Base-by-base conservation (phyloP, 768 basidiomycete species). In the Phylloporus rhodoxanthus region DNA sequence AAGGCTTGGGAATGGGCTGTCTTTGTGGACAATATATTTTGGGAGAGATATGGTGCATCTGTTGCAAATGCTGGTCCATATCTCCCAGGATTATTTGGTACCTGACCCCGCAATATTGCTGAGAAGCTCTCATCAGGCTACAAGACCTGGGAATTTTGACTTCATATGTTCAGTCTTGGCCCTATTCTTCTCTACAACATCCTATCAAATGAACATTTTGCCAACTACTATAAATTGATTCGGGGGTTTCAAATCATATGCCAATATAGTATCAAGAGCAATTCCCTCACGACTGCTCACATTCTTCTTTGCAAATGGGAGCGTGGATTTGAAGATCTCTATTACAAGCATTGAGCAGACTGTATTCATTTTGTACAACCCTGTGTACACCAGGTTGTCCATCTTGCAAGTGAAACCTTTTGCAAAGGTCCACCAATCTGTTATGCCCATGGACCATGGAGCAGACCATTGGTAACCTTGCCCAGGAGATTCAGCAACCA, bases 1-100 rank as follows among this genome's bases (percentile, higher is more conserved):
- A 1, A 5, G 0, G 45, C 47, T 0, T 74, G 72, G 71, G 56
- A 59, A 2, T 74, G 66, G 65, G 67, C 52, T 2, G 52, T 62
- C 0, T 52, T 76, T 0, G 50, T 5, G 2, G 28, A 44, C 8
- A 60, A 55, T 0, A 23, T 54, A 0, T 0, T 61, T 64, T 43
- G 60, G 67, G 0, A 2, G 46, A 14, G 29, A 20, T 23, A 23
- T 23, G 23, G 23, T 23, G 23, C 23, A 23, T 23, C 23, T 3
- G 52, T 63, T 2, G 57, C 43, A 0, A 15, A 1, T 1, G 53
- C 59, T 0, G 46, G 53, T 0, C 33, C 10, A 0, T 57, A 40
- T 42, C 49, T 65, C 1, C 59, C 56, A 23, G 23, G 23, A 23
- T 23, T 5, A 23, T 23, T 23, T n/a, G 48, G 55, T 0, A 62